Conservation (phyloP, 306 rosid genomes). For the Malus asiatica region DNA sequence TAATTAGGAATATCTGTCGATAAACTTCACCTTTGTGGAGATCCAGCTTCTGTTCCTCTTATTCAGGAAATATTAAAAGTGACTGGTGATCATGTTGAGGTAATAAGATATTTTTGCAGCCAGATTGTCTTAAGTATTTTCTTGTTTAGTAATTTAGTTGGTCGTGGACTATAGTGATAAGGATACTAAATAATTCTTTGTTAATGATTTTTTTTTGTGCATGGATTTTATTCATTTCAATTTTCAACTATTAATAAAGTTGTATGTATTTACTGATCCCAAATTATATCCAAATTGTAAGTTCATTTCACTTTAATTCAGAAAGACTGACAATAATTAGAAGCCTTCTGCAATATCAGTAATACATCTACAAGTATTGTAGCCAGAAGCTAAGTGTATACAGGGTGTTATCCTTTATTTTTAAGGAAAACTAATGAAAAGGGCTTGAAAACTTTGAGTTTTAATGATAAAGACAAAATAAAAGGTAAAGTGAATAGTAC, state of each 20-base stretch:
- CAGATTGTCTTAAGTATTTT: not conserved
- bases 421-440: no score
- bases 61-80: conserved; percentile 72
- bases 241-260: not conserved
- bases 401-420: not conserved
- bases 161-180: not conserved
- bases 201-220: not conserved
- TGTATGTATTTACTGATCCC: not conserved
- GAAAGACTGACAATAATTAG: not conserved
- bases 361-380: not conserved
- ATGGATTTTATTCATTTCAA: not conserved
- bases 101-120: conserved; percentile 20
- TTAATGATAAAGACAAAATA: no score
- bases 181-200: not conserved
- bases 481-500: no score
- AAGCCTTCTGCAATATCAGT: not conserved
- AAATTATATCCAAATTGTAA: not conserved
- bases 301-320: not conserved
- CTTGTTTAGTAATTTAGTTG: not conserved
- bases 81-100: conserved; percentile 81
- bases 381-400: not conserved
- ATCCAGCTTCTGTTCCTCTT: conserved; percentile 80
- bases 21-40: conserved; percentile 97
- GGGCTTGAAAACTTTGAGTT: no score
- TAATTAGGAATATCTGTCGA: conserved; percentile 91